These are phyloP conservation scores for Solanum virginianum DNA, from an alignment of 257 asterid genomes.

Conservation along the genomic window DNA sequence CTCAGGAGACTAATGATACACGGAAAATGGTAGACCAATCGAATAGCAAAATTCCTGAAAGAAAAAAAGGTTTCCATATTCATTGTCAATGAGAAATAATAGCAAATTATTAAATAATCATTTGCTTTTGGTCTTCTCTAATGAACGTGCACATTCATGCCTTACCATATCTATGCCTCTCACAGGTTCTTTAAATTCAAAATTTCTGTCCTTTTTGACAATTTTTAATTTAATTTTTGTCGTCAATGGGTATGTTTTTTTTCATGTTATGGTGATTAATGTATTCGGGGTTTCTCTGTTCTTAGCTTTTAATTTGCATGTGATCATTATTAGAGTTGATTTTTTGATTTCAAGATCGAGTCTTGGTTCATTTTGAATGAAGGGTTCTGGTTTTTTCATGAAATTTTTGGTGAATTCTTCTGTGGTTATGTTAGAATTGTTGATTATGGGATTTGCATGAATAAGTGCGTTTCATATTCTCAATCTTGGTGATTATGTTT, in stretches of 20 bases:
- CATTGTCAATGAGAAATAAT: background rate
- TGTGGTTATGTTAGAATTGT: background rate
- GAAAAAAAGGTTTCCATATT: background rate
- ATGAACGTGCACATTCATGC: background rate
- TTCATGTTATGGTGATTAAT: background rate
- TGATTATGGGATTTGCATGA: background rate
- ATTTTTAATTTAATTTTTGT: background rate
- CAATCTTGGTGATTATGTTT: background rate
- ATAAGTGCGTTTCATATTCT: background rate
- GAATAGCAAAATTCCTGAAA: background rate
- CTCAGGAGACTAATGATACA: slow-evolving; percentile 30
- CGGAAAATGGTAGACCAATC: slow-evolving; percentile 24
- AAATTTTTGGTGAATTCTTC: background rate
- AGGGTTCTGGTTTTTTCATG: background rate
- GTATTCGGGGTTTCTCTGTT: background rate
- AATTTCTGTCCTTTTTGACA: background rate
- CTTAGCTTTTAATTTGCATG: background rate
- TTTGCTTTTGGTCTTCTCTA: slow-evolving; percentile 1
- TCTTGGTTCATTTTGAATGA: background rate
- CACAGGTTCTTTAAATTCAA: background rate
- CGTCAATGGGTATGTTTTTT: background rate
- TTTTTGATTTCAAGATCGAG: background rate
- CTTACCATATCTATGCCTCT: background rate
- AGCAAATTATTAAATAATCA: background rate
- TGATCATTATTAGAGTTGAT: background rate